Conservation (phyloP, 805 yeast species). For the Cyberlindnera mycetangii region DNA sequence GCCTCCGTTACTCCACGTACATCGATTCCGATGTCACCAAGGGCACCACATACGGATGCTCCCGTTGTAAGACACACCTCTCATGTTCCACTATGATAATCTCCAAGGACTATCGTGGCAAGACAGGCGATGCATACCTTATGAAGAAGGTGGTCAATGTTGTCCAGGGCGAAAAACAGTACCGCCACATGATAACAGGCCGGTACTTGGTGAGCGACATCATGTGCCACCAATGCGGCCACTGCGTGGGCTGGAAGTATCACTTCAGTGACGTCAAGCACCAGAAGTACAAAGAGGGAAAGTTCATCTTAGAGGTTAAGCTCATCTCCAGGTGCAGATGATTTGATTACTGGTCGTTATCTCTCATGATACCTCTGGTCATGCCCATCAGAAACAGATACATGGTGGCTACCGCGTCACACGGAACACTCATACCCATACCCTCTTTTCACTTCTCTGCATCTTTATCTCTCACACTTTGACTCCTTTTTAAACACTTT, state of each 20-base stretch:
- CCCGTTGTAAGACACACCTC: constrained; percentile 39
- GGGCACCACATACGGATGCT: constrained; percentile 36
- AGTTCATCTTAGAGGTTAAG: constrained; percentile 44
- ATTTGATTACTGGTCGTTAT: neutral
- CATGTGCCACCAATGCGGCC: constrained; percentile 51
- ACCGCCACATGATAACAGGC: constrained; percentile 57
- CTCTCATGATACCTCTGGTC: too few relatives aligned
- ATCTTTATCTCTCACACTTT: neutral
- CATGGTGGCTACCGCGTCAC: neutral
- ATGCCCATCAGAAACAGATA: too few relatives aligned
- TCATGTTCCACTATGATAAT: constrained; percentile 34
- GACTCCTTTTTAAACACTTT: neutral
- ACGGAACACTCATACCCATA: neutral
- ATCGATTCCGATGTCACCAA: constrained; percentile 33
- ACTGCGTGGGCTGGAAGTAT: constrained; percentile 62
- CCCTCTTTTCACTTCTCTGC: neutral
- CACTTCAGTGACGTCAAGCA: constrained; percentile 41
- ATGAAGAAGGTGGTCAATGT: constrained; percentile 51
- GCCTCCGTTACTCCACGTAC: constrained; percentile 43
- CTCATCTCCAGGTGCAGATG: constrained; percentile 31
- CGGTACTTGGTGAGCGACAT: constrained; percentile 54
- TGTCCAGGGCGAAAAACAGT: constrained; percentile 27
- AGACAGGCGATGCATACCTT: constrained; percentile 56
- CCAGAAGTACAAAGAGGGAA: constrained; percentile 60
- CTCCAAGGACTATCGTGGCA: constrained; percentile 52